Evolutionary conservation across 352 stramenopile genomes (phyloP).

Genomic region (Globisporangium okanoganense): DNA sequence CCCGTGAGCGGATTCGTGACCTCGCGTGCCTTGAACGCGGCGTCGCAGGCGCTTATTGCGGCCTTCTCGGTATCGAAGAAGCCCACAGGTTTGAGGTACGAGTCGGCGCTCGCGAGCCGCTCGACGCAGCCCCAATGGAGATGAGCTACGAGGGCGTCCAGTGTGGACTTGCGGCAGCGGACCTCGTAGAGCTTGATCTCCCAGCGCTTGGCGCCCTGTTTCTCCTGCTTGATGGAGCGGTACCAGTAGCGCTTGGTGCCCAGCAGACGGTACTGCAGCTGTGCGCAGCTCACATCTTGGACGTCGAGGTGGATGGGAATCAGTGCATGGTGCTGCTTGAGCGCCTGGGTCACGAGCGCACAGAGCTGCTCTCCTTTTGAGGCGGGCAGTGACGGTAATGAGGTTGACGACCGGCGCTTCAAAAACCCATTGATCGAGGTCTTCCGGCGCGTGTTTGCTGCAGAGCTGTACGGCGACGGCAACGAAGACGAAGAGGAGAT

Average conservation of each 20-base stretch:
- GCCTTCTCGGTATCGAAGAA: slow-evolving; percentile 59
- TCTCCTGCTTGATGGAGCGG: slow-evolving; percentile 61
- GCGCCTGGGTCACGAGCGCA: not conserved
- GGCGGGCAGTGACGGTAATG: not conserved
- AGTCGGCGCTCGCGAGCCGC: slow-evolving; percentile 37
- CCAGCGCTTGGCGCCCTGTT: slow-evolving; percentile 49
- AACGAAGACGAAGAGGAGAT: not conserved
- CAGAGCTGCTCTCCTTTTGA: slow-evolving; percentile 11
- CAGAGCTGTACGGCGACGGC: slow-evolving; percentile 3
- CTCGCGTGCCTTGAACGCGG: slow-evolving; percentile 31
- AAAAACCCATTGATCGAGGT: not conserved
- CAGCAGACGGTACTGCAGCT: slow-evolving; percentile 56
- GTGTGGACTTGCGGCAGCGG: slow-evolving; percentile 38
- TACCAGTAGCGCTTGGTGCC: slow-evolving; percentile 70
- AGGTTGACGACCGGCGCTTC: slow-evolving; percentile 13
- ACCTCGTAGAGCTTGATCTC: slow-evolving; percentile 55
- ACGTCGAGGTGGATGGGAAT: slow-evolving; percentile 2
- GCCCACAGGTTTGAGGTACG: slow-evolving; percentile 41
- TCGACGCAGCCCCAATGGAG: slow-evolving; percentile 33
- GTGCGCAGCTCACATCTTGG: slow-evolving; percentile 43
- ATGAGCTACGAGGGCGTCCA: slow-evolving; percentile 8
- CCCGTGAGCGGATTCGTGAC: slow-evolving; percentile 41
- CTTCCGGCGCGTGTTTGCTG: slow-evolving; percentile 1
- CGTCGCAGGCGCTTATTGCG: slow-evolving; percentile 33
- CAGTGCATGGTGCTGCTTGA: not conserved